Conservation (phyloP, 768 basidiomycete species). For the Collybia nuda region DNA sequence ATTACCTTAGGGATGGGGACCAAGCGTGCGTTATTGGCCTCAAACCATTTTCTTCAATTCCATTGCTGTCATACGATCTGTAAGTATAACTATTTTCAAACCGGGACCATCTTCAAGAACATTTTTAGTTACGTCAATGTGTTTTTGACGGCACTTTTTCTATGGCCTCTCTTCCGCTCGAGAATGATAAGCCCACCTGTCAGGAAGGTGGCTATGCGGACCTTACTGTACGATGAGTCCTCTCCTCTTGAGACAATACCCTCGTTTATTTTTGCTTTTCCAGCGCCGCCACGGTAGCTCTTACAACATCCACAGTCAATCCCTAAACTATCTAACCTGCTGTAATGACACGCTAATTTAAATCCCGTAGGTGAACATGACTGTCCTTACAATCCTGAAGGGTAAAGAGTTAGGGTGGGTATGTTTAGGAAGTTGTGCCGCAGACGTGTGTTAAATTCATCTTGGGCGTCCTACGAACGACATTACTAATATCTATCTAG, state of each 20-base stretch:
- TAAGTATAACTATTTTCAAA: slow-evolving; percentile 30
- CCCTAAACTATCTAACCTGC: too few relatives aligned
- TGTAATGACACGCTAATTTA: slow-evolving; percentile 9
- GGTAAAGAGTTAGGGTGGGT: slow-evolving; percentile 49
- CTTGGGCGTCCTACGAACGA: not conserved
- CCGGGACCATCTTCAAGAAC: too few relatives aligned
- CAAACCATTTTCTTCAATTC: slow-evolving; percentile 37
- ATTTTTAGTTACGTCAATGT: too few relatives aligned
- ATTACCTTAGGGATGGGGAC: slow-evolving; percentile 27
- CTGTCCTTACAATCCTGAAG: slow-evolving; percentile 42
- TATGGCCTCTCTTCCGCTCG: slow-evolving; percentile 42
- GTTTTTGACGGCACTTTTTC: slow-evolving; percentile 27
- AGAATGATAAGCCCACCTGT: slow-evolving; percentile 29
- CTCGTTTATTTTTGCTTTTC: too few relatives aligned
- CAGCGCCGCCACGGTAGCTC: too few relatives aligned
- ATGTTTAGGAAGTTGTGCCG: slow-evolving; percentile 38
- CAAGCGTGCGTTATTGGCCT: slow-evolving; percentile 48
- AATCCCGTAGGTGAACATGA: slow-evolving; percentile 33
- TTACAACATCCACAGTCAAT: too few relatives aligned
- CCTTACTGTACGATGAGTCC: slow-evolving; percentile 32
- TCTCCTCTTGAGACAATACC: not conserved
- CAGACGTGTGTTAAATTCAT: slow-evolving; percentile 24
- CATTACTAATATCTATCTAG: slow-evolving; percentile 16
- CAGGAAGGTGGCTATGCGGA: slow-evolving; percentile 36
- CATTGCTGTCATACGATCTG: slow-evolving; percentile 47